These are phyloP conservation scores for Syzygium grande DNA, from an alignment of 345 rosid species.

Conservation along the genomic window DNA sequence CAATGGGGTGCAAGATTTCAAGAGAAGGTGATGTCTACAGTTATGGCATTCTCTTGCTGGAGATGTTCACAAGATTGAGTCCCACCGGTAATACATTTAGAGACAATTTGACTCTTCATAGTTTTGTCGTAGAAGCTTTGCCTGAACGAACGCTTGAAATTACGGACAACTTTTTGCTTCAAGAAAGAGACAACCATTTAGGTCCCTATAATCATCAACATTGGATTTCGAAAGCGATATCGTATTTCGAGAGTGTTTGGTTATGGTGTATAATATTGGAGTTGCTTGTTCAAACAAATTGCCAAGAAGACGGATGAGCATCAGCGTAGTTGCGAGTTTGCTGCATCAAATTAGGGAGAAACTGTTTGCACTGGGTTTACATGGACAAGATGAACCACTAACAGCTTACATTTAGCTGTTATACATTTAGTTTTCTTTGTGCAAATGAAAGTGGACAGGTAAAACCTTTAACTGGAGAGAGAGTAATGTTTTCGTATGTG, in stretches of 20 bases:
- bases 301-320: not conserved
- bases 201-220: not conserved
- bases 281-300: not conserved
- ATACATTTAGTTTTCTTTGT: not conserved
- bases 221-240: not conserved
- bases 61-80: not conserved
- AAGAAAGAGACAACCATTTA: not conserved
- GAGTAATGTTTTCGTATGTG: not conserved
- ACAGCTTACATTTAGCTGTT: not conserved
- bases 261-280: not conserved
- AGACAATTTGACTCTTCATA: not conserved
- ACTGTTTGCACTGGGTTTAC: not conserved
- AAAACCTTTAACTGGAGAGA: not conserved
- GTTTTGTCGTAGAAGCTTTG: not conserved
- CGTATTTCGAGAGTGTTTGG: not conserved
- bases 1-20: not conserved
- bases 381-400: not conserved
- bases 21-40: not conserved
- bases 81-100: not conserved
- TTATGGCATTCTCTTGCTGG: not conserved
- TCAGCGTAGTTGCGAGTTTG: not conserved
- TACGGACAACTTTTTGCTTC: not conserved
- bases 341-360: not conserved
- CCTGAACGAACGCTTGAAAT: not conserved
- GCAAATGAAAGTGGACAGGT: not conserved